phyloP scores from a whole-genome alignment of 2,329 filamentous ascomycete species.

The Fusarium sp. region DNA sequence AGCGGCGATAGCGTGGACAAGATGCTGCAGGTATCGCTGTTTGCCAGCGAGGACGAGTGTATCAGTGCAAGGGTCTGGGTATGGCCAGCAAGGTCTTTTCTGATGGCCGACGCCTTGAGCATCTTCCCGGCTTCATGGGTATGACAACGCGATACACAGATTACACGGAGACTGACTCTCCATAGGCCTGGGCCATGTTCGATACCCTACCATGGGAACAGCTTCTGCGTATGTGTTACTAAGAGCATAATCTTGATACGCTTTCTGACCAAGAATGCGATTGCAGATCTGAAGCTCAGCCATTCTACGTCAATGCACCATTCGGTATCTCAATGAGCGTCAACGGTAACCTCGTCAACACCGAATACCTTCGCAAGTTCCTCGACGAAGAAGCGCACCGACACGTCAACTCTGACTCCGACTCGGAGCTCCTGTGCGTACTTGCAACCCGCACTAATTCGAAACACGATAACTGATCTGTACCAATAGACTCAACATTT shows the following conservation, averaged over 20 bases:
- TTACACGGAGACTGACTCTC: slow-evolving; percentile 27
- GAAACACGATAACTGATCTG: slow-evolving; percentile 25
- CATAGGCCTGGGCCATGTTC: slow-evolving; percentile 76
- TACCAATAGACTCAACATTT: slow-evolving; percentile 87
- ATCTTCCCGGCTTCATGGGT: slow-evolving; percentile 81
- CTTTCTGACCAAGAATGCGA: slow-evolving; percentile 7
- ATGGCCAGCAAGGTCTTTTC: slow-evolving; percentile 80
- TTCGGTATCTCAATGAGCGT: slow-evolving; percentile 59
- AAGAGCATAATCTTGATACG: background rate
- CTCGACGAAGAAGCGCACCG: slow-evolving; percentile 84
- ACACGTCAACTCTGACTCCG: slow-evolving; percentile 91
- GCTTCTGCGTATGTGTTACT: slow-evolving; percentile 61
- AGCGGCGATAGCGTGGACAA: slow-evolving; percentile 75
- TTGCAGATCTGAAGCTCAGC: slow-evolving; percentile 84
- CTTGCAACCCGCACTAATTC: background rate
- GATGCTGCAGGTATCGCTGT: slow-evolving; percentile 90
- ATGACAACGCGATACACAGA: slow-evolving; percentile 11
- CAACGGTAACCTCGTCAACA: slow-evolving; percentile 90
- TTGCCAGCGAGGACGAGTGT: slow-evolving; percentile 83
- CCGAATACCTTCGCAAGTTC: slow-evolving; percentile 75
- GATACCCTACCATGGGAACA: slow-evolving; percentile 91
- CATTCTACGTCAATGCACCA: slow-evolving; percentile 88
- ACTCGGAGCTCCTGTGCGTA: slow-evolving; percentile 67
- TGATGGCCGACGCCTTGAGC: slow-evolving; percentile 77
- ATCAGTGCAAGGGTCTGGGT: slow-evolving; percentile 91